A percentile compares a stretch with the other conserved stretches of the same genome.
Conservation (phyloP, 208 protist genomes). For the Trypanosoma rangeli region DNA sequence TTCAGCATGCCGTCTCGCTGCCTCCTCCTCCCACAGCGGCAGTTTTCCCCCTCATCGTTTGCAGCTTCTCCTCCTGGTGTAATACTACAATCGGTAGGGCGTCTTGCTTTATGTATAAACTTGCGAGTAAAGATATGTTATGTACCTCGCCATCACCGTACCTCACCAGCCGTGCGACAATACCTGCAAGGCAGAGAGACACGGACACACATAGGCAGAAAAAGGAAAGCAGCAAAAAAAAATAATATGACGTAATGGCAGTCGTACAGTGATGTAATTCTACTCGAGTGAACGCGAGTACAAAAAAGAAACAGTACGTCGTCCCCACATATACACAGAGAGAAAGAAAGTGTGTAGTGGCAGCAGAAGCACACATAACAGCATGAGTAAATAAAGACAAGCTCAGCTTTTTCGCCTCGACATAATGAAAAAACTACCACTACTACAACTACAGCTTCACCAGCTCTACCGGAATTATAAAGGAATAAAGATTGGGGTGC, state of each 20-base stretch:
- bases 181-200: background rate
- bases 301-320: background rate
- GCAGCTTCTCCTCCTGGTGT: background rate
- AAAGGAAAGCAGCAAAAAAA: background rate
- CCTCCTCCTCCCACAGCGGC: too few relatives aligned
- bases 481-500: slow-evolving; percentile 30
- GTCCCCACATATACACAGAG: background rate
- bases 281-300: background rate
- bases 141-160: background rate
- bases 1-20: too few relatives aligned
- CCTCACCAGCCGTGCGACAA: background rate
- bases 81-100: background rate
- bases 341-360: background rate
- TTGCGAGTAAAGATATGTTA: background rate
- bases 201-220: background rate
- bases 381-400: background rate
- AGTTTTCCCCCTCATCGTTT: too few relatives aligned
- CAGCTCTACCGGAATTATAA: slow-evolving; percentile 12
- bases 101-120: background rate
- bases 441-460: background rate
- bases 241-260: background rate
- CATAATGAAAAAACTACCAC: background rate
- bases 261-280: background rate
- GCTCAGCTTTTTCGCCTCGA: background rate
- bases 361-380: background rate